Conservation (phyloP, 768 basidiomycete genomes). For the Xerocomus potaroensis region DNA sequence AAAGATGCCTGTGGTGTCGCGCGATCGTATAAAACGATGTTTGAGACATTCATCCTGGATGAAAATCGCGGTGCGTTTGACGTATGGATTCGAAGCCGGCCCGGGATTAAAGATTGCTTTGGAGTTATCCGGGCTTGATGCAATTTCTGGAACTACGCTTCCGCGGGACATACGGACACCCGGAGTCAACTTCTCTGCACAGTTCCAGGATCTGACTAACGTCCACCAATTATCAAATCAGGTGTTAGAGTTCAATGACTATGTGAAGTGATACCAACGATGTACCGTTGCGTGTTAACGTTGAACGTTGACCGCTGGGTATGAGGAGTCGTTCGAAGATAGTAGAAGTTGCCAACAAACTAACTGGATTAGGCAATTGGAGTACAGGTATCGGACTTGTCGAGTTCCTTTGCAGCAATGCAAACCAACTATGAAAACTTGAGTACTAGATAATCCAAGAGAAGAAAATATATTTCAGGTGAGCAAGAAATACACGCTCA, state of each 20-base stretch:
- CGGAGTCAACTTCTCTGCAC: background rate
- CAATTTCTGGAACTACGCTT: background rate
- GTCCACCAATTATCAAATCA: too few species aligned
- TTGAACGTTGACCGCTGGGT: too few species aligned
- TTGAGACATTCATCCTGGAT: slow-evolving; percentile 71
- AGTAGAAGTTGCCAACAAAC: too few species aligned
- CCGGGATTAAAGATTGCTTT: background rate
- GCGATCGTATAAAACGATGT: slow-evolving; percentile 75
- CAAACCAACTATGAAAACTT: background rate
- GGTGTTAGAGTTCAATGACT: background rate
- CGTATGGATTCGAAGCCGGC: background rate
- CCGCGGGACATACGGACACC: background rate
- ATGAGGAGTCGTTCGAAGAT: too few species aligned
- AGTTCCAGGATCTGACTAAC: background rate
- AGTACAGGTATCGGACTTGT: too few species aligned
- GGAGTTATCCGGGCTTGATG: too few species aligned
- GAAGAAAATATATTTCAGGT: too few species aligned
- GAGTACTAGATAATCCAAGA: too few species aligned
- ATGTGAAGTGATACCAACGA: too few species aligned
- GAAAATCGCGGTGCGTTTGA: slow-evolving; percentile 35
- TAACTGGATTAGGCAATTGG: too few species aligned
- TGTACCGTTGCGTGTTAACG: too few species aligned
- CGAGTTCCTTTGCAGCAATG: background rate
- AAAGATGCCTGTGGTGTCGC: slow-evolving; percentile 71
- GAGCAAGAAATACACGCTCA: too few species aligned